A percentile compares a stretch with the other conserved stretches of the same genome.
Evolutionary conservation across 371 early-diverging fungal genomes (phyloP).

Genomic region (Syncephalis fuscata): DNA sequence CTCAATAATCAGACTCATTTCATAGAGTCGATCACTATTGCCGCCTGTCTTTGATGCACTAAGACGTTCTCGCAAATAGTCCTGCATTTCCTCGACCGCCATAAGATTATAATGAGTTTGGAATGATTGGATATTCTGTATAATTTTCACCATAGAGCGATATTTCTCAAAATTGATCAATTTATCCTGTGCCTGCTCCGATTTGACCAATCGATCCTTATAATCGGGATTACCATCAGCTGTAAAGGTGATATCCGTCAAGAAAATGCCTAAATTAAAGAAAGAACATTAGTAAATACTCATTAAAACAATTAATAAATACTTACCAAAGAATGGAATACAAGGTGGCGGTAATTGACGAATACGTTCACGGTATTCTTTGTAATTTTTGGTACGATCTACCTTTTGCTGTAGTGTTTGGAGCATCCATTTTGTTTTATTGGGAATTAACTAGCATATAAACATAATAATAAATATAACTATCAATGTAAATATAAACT

Average conservation of each 20-base stretch:
- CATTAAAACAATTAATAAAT: background rate
- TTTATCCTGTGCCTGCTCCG: background rate
- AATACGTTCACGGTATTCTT: conserved; percentile 49
- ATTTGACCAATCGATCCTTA: conserved; percentile 26
- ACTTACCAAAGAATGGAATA: conserved; percentile 55
- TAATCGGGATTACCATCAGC: conserved; percentile 43
- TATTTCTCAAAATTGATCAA: conserved; percentile 3
- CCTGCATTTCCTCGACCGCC: conserved; percentile 2
- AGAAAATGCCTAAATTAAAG: conserved; percentile 29
- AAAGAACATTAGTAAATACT: background rate
- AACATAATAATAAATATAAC: background rate
- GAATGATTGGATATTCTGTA: conserved; percentile 5
- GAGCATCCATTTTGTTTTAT: background rate
- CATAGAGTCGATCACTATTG: background rate
- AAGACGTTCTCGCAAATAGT: background rate
- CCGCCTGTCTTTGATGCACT: background rate
- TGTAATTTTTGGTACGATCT: conserved; percentile 30
- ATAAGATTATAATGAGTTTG: conserved; percentile 3
- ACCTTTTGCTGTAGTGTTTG: conserved; percentile 10
- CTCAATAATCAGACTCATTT: background rate
- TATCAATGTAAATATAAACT: background rate
- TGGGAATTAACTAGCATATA: background rate
- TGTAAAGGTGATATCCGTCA: conserved; percentile 71
- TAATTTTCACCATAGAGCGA: background rate
- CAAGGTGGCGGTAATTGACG: conserved; percentile 46